Conservation (phyloP, 228 moss, liverwort and hornwort genomes). For the Sphagnum magellanicum region DNA sequence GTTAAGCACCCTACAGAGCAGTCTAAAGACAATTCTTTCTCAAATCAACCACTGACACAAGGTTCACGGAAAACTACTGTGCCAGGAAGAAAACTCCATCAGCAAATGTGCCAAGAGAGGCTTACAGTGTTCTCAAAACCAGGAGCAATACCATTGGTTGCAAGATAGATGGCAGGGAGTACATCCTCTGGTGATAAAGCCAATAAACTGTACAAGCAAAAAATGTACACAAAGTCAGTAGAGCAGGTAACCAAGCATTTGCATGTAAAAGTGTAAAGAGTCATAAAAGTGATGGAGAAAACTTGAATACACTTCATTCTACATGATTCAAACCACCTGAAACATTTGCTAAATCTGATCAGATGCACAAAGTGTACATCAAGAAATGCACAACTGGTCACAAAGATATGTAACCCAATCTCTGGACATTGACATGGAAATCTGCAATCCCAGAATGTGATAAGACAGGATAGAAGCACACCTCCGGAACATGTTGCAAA, state of each 20-base stretch:
- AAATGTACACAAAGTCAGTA: neutral
- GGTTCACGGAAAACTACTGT: too few relatives aligned
- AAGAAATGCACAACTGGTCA: too few relatives aligned
- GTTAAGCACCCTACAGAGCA: too few relatives aligned
- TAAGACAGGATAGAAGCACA: conserved; percentile 9
- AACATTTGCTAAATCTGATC: too few relatives aligned
- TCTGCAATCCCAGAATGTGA: too few relatives aligned
- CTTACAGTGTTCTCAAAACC: conserved; percentile 83
- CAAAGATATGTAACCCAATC: too few relatives aligned
- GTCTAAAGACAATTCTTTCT: too few relatives aligned
- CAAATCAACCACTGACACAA: too few relatives aligned
- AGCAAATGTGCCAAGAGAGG: conserved; percentile 8
- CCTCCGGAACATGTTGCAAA: conserved; percentile 98
- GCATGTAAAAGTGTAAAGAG: neutral
- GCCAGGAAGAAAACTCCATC: too few relatives aligned
- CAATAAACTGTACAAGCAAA: conserved; percentile 67
- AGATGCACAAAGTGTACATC: too few relatives aligned
- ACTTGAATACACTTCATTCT: neutral
- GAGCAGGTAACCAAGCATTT: neutral
- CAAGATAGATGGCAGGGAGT: conserved; percentile 79
- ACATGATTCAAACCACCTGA: too few relatives aligned
- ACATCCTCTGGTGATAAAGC: conserved; percentile 81
- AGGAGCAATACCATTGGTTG: conserved; percentile 82
- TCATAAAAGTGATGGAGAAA: neutral
- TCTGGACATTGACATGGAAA: too few relatives aligned